A percentile compares a stretch with the other conserved stretches of the same genome.
Conservation (phyloP, 306 rosid genomes). For the Ammopiptanthus mongolicus region DNA sequence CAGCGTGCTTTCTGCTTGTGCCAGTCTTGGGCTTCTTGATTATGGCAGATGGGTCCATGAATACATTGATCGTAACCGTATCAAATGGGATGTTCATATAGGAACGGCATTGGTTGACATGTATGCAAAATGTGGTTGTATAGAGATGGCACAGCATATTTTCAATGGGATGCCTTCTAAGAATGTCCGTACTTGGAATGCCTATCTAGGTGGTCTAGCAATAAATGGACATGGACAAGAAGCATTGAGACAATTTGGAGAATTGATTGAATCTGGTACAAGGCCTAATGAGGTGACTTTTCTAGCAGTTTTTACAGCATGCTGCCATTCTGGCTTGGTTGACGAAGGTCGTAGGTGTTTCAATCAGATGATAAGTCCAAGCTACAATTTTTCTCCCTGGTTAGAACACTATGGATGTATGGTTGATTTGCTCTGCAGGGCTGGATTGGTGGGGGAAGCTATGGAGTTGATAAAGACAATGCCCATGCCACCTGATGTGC, state of each 20-base stretch:
- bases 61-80: slow-evolving; percentile 45
- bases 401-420: slow-evolving; percentile 82
- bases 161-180: slow-evolving; percentile 48
- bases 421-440: slow-evolving; percentile 74
- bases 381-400: slow-evolving; percentile 43
- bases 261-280: slow-evolving; percentile 45
- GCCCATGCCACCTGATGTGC: slow-evolving; percentile 81
- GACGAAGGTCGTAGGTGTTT: slow-evolving; percentile 55
- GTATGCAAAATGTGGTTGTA: slow-evolving; percentile 73
- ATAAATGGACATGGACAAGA: slow-evolving; percentile 55
- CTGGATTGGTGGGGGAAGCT: slow-evolving; percentile 68
- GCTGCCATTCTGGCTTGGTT: slow-evolving; percentile 78
- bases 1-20: slow-evolving; percentile 74
- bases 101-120: slow-evolving; percentile 77
- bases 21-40: slow-evolving; percentile 68
- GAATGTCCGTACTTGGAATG: slow-evolving; percentile 76
- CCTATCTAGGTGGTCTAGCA: slow-evolving; percentile 64
- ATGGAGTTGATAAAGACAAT: slow-evolving; percentile 53
- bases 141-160: slow-evolving; percentile 45
- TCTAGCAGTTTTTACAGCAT: slow-evolving; percentile 70
- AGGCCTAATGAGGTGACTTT: slow-evolving; percentile 73
- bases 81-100: slow-evolving; percentile 62
- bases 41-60: slow-evolving; percentile 73
- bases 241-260: slow-evolving; percentile 50
- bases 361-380: slow-evolving; percentile 42